Evolutionary conservation across 2,329 filamentous ascomycete genomes (phyloP).

Genomic region (Microdochium bolleyi): DNA sequence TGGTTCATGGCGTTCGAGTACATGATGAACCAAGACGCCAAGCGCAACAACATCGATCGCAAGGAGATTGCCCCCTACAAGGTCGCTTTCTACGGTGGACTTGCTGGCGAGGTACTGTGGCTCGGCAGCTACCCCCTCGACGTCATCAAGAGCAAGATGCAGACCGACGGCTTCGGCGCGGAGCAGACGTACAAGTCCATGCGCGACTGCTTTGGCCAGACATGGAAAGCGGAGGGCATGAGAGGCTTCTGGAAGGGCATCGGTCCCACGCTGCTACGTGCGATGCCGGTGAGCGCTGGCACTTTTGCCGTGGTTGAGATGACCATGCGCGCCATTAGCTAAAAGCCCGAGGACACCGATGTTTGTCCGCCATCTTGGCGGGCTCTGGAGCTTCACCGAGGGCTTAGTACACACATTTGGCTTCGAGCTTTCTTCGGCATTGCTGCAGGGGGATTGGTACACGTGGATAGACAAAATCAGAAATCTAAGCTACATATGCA

Average conservation of each 20-base stretch:
- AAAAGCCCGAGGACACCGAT: constrained; percentile 1
- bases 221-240: constrained; percentile 66
- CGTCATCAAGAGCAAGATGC: constrained; percentile 99
- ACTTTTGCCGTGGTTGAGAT: constrained; percentile 82
- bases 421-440: not conserved
- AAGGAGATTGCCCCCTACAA: constrained; percentile 76
- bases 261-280: constrained; percentile 80
- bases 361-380: too few relatives aligned
- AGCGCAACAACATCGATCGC: constrained; percentile 66
- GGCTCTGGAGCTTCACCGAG: too few relatives aligned
- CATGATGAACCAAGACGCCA: constrained; percentile 85
- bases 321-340: constrained; percentile 54
- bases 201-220: constrained; percentile 84
- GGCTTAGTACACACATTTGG: not conserved
- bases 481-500: not conserved
- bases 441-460: not conserved
- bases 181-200: constrained; percentile 69
- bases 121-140: constrained; percentile 90
- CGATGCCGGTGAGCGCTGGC: constrained; percentile 96
- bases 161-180: constrained; percentile 82
- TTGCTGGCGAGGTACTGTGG: constrained; percentile 94
- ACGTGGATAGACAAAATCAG: not conserved
- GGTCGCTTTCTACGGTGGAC: constrained; percentile 83
- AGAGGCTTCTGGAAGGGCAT: constrained; percentile 93
- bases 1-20: constrained; percentile 97